Conservation (phyloP, 345 rosid species). For the Eucalyptus sp. region DNA sequence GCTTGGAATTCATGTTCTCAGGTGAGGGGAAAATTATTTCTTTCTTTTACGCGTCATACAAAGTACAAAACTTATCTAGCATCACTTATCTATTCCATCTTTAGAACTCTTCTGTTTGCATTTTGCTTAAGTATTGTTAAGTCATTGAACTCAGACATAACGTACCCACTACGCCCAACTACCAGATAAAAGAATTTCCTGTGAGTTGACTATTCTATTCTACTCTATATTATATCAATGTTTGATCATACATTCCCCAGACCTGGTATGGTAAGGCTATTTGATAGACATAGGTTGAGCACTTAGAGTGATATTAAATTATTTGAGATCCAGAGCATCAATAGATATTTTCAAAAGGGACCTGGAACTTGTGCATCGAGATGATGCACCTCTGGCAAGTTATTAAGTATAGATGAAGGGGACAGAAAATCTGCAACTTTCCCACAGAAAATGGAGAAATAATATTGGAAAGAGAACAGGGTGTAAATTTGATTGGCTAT, state of each 20-base stretch:
- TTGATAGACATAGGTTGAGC: neutral
- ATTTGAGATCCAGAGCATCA: neutral
- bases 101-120: neutral
- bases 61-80: neutral
- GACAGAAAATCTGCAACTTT: neutral
- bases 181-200: neutral
- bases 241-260: neutral
- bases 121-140: neutral
- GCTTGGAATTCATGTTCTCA: constrained; percentile 95
- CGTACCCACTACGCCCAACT: neutral
- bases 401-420: neutral
- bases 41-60: neutral
- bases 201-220: neutral
- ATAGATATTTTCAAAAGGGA: neutral
- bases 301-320: neutral
- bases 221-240: neutral
- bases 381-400: neutral
- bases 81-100: neutral
- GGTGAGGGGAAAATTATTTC: constrained; percentile 16
- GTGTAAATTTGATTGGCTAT: neutral
- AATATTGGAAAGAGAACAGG: neutral
- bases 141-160: neutral
- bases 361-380: neutral
- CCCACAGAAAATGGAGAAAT: neutral
- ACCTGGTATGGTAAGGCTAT: neutral